phyloP scores from a whole-genome alignment of 371 early-diverging fungal genomes.

The Quaeritorhiza haematococci region DNA sequence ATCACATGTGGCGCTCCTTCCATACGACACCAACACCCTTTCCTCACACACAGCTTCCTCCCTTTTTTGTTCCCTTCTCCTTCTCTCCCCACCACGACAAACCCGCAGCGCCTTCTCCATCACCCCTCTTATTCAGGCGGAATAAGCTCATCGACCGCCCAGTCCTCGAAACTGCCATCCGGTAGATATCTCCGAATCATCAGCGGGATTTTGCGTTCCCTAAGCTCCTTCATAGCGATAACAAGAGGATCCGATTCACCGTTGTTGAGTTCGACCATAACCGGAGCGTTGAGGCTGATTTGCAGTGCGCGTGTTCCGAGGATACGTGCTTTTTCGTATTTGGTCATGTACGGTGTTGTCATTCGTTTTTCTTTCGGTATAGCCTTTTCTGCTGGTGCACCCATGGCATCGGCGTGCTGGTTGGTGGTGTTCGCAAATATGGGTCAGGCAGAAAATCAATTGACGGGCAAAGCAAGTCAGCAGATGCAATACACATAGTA shows the following conservation, averaged over 20 bases:
- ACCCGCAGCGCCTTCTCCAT: too few relatives aligned
- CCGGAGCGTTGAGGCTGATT: slow-evolving; percentile 91
- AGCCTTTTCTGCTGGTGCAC: slow-evolving; percentile 20
- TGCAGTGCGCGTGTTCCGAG: slow-evolving; percentile 71
- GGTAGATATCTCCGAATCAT: slow-evolving; percentile 95
- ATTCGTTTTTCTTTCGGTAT: slow-evolving; percentile 52
- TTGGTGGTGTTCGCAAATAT: slow-evolving; percentile 1
- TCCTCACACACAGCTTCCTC: too few relatives aligned
- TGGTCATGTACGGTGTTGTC: slow-evolving; percentile 99
- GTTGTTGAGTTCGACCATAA: slow-evolving; percentile 89
- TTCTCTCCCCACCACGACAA: too few relatives aligned
- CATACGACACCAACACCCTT: too few relatives aligned
- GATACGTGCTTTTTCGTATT: slow-evolving; percentile 97
- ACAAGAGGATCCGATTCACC: slow-evolving; percentile 96
- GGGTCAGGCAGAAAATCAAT: not conserved
- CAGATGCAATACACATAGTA: too few relatives aligned
- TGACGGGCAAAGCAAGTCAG: too few relatives aligned
- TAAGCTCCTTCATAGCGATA: slow-evolving; percentile 97
- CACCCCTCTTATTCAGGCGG: too few relatives aligned
- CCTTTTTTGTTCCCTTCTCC: too few relatives aligned
- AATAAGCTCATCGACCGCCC: slow-evolving; percentile 93
- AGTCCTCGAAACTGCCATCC: slow-evolving; percentile 96
- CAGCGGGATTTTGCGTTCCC: slow-evolving; percentile 92
- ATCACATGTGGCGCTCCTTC: too few relatives aligned
- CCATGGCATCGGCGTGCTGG: slow-evolving; percentile 2